Base-by-base conservation (phyloP, 495 filamentous ascomycete species). In the Ramalina intermedia region DNA sequence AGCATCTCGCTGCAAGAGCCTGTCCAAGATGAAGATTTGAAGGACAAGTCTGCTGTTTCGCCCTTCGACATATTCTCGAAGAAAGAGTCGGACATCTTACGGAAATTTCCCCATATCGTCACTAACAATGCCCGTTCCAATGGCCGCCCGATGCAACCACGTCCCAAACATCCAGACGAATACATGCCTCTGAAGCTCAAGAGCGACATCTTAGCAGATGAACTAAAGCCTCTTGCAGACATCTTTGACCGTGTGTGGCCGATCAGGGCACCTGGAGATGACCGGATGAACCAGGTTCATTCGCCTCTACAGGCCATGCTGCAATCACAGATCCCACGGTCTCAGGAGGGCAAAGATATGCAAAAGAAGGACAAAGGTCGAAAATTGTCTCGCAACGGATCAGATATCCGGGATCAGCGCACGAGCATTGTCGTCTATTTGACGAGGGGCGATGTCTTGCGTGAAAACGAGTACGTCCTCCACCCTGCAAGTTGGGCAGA, bases 191-290 rank as follows among this genome's bases (percentile, higher is more conserved):
- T 70, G 29, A 65, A 67, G 17, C 74, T 98, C 27, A 69, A 69
- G 17, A 63, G 67, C 52, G 70, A 79, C 2, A 66, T 66, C 9
- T 62, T 96, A 6, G 79, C 84, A 0, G 60, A 68, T 13, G 68
- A 77, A 12, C 60, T 96, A 7, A 74, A 78, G 51, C 78, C 76
- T 0, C 70, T 96, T 43, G 78, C 82, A n/a, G 75, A 84, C 40
- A 81, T 94, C 58, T 98, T 98, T 51, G 69, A 78, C 6, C 80
- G 87, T 52, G 66, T 93, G 24, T 98, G 90, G 91, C 91, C 91
- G 1, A 76, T 95, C 37, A 80, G 76, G 55, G 80, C 87, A 1
- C 81, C 84, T 0, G 91, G 88, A 5, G 90, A 96, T 53, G 80
- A 82, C 49, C 87, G 81, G 62, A 78, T 76, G 53, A 74, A 74